Percentiles rank a stretch among this genome's conserved stretches.
Conservation (phyloP, 1,139 yeast species). For the Hemisphaericaspora xylofermentans region DNA sequence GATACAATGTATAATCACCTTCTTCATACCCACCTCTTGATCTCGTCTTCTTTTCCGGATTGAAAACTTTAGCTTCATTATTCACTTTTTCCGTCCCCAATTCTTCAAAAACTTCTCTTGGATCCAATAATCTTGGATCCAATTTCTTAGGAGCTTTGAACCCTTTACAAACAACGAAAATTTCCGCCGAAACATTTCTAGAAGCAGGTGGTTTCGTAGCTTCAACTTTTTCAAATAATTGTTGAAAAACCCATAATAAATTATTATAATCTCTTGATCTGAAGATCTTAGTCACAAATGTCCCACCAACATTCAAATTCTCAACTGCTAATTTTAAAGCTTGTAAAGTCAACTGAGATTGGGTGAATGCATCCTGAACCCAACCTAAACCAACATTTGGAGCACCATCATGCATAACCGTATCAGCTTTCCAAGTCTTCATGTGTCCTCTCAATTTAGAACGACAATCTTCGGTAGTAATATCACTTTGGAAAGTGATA, state of each 20-base stretch:
- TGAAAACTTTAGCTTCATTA: slow-evolving; percentile 87
- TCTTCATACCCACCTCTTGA: slow-evolving; percentile 94
- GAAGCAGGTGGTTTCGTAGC: slow-evolving; percentile 99
- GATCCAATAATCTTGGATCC: slow-evolving; percentile 90
- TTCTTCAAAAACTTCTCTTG: slow-evolving; percentile 93
- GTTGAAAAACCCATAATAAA: slow-evolving; percentile 95
- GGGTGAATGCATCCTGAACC: slow-evolving; percentile 99
- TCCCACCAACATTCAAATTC: slow-evolving; percentile 86
- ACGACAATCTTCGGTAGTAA: slow-evolving; percentile 96
- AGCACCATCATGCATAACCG: slow-evolving; percentile 98
- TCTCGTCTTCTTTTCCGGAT: slow-evolving; percentile 88
- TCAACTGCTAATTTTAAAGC: slow-evolving; percentile 95
- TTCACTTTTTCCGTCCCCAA: slow-evolving; percentile 74
- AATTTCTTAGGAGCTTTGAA: slow-evolving; percentile 94
- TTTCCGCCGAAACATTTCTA: slow-evolving; percentile 98
- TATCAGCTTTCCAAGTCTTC: slow-evolving; percentile 99
- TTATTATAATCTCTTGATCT: slow-evolving; percentile 97
- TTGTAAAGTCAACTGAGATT: slow-evolving; percentile 90
- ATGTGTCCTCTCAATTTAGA: slow-evolving; percentile 90
- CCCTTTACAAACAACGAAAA: slow-evolving; percentile 93
- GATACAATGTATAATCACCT: slow-evolving; percentile 79
- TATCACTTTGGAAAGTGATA: slow-evolving; percentile 93
- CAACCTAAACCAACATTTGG: slow-evolving; percentile 99
- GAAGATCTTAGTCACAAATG: slow-evolving; percentile 95
- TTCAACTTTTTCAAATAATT: slow-evolving; percentile 91